Base-by-base conservation (phyloP, 176 grass and related monocot species). In the Pontederia crassipes region DNA sequence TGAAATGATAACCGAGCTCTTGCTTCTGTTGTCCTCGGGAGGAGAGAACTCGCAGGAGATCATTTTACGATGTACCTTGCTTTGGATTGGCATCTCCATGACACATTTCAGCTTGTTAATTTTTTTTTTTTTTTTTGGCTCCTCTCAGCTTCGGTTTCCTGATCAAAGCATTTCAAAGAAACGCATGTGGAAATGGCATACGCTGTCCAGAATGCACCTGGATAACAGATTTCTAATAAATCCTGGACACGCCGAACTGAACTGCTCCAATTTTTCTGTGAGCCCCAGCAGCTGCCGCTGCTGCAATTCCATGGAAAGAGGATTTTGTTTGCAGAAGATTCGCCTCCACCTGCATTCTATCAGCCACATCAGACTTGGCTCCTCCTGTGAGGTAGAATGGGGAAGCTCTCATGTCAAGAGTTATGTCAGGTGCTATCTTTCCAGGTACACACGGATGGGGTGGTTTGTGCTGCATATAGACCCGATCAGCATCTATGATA, bases 351-450 rank as follows among this genome's bases (percentile, higher is more conserved):
- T 75, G 10, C 46, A 84, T 65, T 64, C 74, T 80, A 58, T 80
- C 80, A 18, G 69, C 76, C 53, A 79, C 58, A 71, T 73, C 75
- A 51, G 64, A 48, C 81, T 71, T 85, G 9, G 64, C 62, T 51
- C 28, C 82, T 63, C 69, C 68, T 55, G 76, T 67, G 55, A 80
- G 67, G 68, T 85, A 86, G 61, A 87, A 98, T 55, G 81, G 93
- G 50, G 93, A 68, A 59, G 93, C 87, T 75, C 93, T 86, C 93
- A 88, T 97, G 84, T 98, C 83, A 17, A 98, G 77, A 73, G 81
- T 73, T 63, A 98, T 78, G 53, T 92, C 81, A 12, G 87, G 27
- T n/a, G 81, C 70, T 26, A 79, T 61, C 49, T 78, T 76, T 48
- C 75, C 82, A 64, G 83, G 79, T 58, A 76, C 55, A 11, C 79